Evolutionary conservation across 306 rosid genomes (phyloP).

Genomic region (Cyclanthera cordifolia): DNA sequence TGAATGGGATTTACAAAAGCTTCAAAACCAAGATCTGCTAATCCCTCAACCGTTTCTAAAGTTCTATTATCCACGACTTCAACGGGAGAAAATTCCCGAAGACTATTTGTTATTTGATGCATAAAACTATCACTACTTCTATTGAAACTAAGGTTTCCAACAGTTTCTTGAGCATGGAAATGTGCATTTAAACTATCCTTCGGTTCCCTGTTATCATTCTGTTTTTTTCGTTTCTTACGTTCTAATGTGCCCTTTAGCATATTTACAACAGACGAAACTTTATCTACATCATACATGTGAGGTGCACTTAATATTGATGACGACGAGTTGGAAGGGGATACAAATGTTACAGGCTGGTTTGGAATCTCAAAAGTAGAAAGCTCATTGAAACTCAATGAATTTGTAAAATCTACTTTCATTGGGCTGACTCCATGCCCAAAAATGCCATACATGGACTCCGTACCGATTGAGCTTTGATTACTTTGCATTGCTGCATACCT

Average conservation of each 20-base stretch:
- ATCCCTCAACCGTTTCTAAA: constrained; percentile 38
- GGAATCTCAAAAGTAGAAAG: constrained; percentile 38
- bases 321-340: constrained; percentile 67
- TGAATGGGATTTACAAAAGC: constrained; percentile 49
- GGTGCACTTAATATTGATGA: constrained; percentile 53
- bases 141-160: constrained; percentile 28
- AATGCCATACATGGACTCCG: constrained; percentile 36
- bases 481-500: constrained; percentile 68
- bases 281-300: constrained; percentile 51
- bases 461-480: constrained; percentile 37
- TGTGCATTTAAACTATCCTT: constrained; percentile 34
- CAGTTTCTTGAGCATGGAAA: constrained; percentile 34
- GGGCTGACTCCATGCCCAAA: constrained; percentile 31
- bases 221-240: constrained; percentile 49
- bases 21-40: constrained; percentile 41
- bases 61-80: constrained; percentile 33
- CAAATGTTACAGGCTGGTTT: constrained; percentile 49
- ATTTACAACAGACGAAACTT: constrained; percentile 75
- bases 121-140: constrained; percentile 38
- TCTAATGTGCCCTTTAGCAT: constrained; percentile 88
- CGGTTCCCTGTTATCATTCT: constrained; percentile 37
- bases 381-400: constrained; percentile 38
- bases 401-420: constrained; percentile 35
- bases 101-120: constrained; percentile 28
- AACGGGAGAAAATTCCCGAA: constrained; percentile 34